Evolutionary conservation across 2,329 filamentous ascomycete species (phyloP).

Genomic region (Whalleya microplaca): DNA sequence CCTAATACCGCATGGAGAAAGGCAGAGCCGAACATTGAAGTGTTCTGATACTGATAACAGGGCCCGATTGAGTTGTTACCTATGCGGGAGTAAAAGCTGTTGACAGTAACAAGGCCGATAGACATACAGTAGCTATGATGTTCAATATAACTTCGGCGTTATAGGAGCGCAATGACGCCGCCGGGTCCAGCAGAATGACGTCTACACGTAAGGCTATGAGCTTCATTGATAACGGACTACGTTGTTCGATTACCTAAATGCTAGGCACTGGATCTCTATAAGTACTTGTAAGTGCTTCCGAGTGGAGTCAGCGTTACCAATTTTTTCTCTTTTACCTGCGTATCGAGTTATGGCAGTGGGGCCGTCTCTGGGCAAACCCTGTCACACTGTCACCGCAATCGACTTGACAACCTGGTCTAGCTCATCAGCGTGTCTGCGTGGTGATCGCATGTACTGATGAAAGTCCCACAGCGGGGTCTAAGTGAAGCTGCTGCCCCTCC

Average conservation of each 20-base stretch:
- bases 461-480: constrained; percentile 28
- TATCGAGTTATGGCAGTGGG: too few relatives aligned
- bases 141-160: neutral
- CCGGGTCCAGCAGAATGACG: constrained; percentile 20
- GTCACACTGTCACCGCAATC: constrained; percentile 9
- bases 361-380: constrained; percentile 4
- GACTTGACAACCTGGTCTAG: constrained; percentile 16
- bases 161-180: constrained; percentile 13
- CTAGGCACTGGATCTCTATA: constrained; percentile 9
- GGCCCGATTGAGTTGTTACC: too few relatives aligned
- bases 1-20: neutral
- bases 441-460: constrained; percentile 26
- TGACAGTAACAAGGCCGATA: too few relatives aligned
- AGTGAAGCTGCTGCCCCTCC: constrained; percentile 28
- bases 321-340: too few relatives aligned
- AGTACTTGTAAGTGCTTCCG: constrained; percentile 8
- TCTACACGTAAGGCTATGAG: constrained; percentile 5
- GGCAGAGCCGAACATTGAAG: neutral
- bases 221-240: neutral
- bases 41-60: neutral
- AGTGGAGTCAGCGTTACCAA: constrained; percentile 21
- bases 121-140: neutral
- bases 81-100: too few relatives aligned
- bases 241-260: too few relatives aligned
- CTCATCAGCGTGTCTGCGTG: constrained; percentile 25